Evolutionary conservation across 495 filamentous ascomycete species (phyloP).

Genomic region (Daldinia caldariorum): DNA sequence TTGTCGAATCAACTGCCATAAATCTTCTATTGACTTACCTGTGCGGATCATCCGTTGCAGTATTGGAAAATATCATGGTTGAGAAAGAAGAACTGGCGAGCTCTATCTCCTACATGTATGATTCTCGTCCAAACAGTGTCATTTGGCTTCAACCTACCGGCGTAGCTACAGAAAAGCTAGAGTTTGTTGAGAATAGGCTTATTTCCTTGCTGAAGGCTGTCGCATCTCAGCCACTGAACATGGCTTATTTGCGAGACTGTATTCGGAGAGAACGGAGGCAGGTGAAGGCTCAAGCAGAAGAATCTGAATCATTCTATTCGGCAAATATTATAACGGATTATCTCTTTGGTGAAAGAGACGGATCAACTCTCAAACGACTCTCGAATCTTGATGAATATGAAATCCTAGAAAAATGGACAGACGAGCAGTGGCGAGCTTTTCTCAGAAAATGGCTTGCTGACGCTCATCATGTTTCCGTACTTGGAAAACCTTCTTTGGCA

Average conservation of each 20-base stretch:
- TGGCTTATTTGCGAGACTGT: conserved; percentile 88
- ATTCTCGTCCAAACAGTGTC: conserved; percentile 79
- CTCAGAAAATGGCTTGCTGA: conserved; percentile 85
- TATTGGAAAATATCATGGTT: conserved; percentile 90
- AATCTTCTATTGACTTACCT: conserved; percentile 84
- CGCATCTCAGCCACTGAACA: conserved; percentile 80
- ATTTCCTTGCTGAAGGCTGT: conserved; percentile 85
- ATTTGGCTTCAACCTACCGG: conserved; percentile 85
- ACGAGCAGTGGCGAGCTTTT: conserved; percentile 83
- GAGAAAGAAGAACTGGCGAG: conserved; percentile 93
- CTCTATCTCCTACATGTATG: conserved; percentile 77
- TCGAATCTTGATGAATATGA: conserved; percentile 78
- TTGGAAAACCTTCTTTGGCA: conserved; percentile 81
- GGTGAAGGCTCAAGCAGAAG: conserved; percentile 81
- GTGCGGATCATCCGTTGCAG: conserved; percentile 88
- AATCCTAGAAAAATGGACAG: conserved; percentile 77
- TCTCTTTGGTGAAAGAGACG: conserved; percentile 86
- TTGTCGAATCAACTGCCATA: conserved; percentile 70
- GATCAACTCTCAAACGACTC: conserved; percentile 77
- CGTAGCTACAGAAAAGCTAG: conserved; percentile 86
- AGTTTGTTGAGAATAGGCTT: conserved; percentile 82
- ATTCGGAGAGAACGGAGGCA: conserved; percentile 79
- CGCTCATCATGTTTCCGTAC: conserved; percentile 83
- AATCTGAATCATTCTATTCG: conserved; percentile 76
- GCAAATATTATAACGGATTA: conserved; percentile 88